These are phyloP conservation scores for Coprinopsis strossmayeri DNA, from an alignment of 768 basidiomycete species.

Conservation along the genomic window DNA sequence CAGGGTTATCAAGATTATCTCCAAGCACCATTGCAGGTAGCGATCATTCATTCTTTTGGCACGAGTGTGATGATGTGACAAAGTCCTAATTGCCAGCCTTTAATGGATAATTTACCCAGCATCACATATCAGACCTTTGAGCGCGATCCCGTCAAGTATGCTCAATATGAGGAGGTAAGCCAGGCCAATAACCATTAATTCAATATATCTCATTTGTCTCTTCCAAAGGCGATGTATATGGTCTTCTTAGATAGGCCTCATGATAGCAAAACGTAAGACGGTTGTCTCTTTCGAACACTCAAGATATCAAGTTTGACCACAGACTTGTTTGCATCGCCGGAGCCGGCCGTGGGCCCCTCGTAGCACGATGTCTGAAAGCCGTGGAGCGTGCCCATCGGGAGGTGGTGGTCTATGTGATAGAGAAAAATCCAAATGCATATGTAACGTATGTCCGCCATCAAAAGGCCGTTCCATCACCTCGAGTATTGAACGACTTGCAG, in stretches of 20 bases:
- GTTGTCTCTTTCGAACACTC: too few species aligned
- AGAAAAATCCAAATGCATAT: slow-evolving; percentile 95
- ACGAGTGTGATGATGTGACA: background rate
- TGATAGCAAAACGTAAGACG: slow-evolving; percentile 59
- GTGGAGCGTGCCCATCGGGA: slow-evolving; percentile 56
- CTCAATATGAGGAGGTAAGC: slow-evolving; percentile 85
- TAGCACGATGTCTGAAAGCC: slow-evolving; percentile 77
- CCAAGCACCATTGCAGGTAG: slow-evolving; percentile 88
- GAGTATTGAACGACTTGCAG: slow-evolving; percentile 32
- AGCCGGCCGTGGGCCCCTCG: slow-evolving; percentile 91
- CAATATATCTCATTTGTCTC: too few species aligned
- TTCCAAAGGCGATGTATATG: slow-evolving; percentile 79
- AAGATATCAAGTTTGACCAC: too few species aligned
- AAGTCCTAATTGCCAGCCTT: slow-evolving; percentile 46
- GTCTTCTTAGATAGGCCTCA: slow-evolving; percentile 71
- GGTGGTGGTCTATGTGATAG: slow-evolving; percentile 78
- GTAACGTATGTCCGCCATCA: slow-evolving; percentile 60
- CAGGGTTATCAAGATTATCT: slow-evolving; percentile 93
- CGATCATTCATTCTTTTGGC: slow-evolving; percentile 13
- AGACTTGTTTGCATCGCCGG: slow-evolving; percentile 90
- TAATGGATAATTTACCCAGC: slow-evolving; percentile 97
- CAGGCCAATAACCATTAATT: background rate
- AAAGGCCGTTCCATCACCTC: slow-evolving; percentile 6
- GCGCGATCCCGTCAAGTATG: slow-evolving; percentile 94
- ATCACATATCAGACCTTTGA: slow-evolving; percentile 97